Evolutionary conservation across 768 basidiomycete genomes (phyloP), one percentile per base, ranked within the genome.

Genomic region (Macrocybe gigantea): DNA sequence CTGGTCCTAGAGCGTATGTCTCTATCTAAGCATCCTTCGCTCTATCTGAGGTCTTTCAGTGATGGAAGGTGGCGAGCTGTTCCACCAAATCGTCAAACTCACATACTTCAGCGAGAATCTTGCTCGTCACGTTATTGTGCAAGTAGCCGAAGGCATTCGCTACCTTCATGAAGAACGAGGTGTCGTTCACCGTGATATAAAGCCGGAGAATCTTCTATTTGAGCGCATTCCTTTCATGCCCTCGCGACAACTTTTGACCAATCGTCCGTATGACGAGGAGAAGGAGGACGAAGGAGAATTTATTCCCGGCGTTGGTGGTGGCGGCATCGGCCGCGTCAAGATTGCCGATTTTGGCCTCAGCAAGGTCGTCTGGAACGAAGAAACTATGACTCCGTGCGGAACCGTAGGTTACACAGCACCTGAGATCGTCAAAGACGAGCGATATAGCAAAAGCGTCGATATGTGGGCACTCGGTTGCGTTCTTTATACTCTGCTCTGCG

Each of bases 401-500:
- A 99, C 96, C 2, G 95, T 99, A 32, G 96, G 96, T 14, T 99
- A 99, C 67, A 99, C 96, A 2, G 96, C 96, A 5, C 96, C 96
- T 5, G 96, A 99, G 69, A 99, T 99, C 52, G 96, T 99, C 58
- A 98, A 97, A 69, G 96, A 98, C 61, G 95, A 99, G 69, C 79
- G 93, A 30, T 95, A 95, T 63, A 88, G 83, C 64, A 94, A 93
- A 68, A 92, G 88, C 59, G 95, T 98, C 47, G 96, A 99, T 62
- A 97, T 98, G 96, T 99, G 96, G 96, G 96, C 96, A 2, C 71
- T 99, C 34, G 96, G 96, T 36, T 99, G 96, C 65, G 96, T 99
- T n/a, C 76, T 99, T 1, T 99, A 99, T 69, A 99, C 96, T 2
- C 75, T 98, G 2, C 82, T 99, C 13, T 98, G 96, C 58, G 96